These are phyloP conservation scores for Lentithecium fluviatile DNA, from an alignment of 495 filamentous ascomycete species.

Conservation along the genomic window DNA sequence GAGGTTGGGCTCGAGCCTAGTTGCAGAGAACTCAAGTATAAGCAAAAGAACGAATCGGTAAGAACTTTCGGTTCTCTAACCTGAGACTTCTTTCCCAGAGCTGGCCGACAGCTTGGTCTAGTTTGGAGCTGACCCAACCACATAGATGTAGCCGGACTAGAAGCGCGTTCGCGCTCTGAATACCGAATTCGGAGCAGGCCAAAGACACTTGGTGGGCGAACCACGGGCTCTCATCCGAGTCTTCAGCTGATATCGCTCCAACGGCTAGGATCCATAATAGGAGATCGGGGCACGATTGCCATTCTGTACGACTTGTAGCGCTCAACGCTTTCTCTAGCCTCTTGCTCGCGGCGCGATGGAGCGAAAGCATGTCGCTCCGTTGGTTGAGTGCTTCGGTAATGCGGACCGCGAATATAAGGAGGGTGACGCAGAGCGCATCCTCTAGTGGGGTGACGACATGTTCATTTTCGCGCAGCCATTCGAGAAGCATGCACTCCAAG, in stretches of 20 bases:
- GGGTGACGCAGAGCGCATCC: conserved; percentile 34
- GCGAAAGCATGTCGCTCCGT: conserved; percentile 2
- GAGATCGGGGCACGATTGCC: conserved; percentile 28
- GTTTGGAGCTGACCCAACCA: conserved; percentile 35
- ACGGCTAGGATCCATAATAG: conserved; percentile 36
- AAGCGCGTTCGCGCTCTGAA: conserved; percentile 6
- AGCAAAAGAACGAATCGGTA: conserved; percentile 29
- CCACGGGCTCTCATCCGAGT: conserved; percentile 25
- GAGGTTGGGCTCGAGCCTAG: conserved; percentile 28
- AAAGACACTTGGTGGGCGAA: conserved; percentile 27
- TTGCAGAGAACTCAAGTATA: conserved; percentile 29
- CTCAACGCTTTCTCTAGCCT: conserved; percentile 31
- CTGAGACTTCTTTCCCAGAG: conserved; percentile 32
- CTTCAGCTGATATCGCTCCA: conserved; percentile 34
- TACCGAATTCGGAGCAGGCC: conserved; percentile 30
- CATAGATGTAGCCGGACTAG: conserved; percentile 31
- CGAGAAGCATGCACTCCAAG: conserved; percentile 29
- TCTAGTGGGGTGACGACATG: conserved; percentile 23
- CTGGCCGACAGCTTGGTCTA: conserved; percentile 25
- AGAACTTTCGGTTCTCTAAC: conserved; percentile 30
- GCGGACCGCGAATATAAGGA: conserved; percentile 34
- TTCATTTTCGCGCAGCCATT: conserved; percentile 24
- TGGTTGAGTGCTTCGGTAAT: conserved; percentile 21
- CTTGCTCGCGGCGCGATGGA: conserved; percentile 32
- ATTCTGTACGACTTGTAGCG: conserved; percentile 27